Base-by-base conservation (phyloP, 306 rosid genomes). In the Corylus avellana region DNA sequence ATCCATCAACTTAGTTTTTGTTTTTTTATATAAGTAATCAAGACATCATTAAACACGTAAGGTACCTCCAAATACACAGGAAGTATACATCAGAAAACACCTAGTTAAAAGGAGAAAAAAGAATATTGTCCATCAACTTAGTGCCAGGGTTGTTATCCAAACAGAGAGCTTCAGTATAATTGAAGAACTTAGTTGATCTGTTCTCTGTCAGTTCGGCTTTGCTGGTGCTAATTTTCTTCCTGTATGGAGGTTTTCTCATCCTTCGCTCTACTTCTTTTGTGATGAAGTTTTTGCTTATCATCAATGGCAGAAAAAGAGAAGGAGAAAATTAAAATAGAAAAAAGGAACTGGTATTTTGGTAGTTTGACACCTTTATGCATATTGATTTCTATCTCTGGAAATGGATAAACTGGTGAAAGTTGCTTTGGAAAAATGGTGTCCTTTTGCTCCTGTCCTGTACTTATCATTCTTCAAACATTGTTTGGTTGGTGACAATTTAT, bases 351-450 rank as follows among this genome's bases (percentile, higher is more conserved):
- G 46, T 6, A 42, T 42, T 42, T 42, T 42, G 46, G 46, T 42
- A 42, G 46, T 42, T 42, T 42, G 46, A 42, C 46, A 42, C 46
- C 8, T 42, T 6, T 42, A 42, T 42, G 46, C 46, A 42, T 42
- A 42, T 42, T 42, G 46, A 42, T 42, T 42, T 42, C 46, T 42
- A 6, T 42, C 46, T 42, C 46, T 42, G 46, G 14, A 49, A 49
- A 11, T 49, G 53, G 53, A n/a, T 77, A 16, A 20, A 35, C 20
- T 14, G 56, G 39, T 35, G 9, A 72, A 18, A 74, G 61, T 29
- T 56, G 75, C 64, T 70, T 82, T 74, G 57, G 35, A 63, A 64
- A 69, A 5, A 70, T 75, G 58, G 44, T 78, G 62, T 58, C 64
- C 22, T 67, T 77, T 75, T 76, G 77, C 7, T 82, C 69, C 53